phyloP scores from a whole-genome alignment of 1,284 basidiomycete species.

The Marasmius tenuissimus region DNA sequence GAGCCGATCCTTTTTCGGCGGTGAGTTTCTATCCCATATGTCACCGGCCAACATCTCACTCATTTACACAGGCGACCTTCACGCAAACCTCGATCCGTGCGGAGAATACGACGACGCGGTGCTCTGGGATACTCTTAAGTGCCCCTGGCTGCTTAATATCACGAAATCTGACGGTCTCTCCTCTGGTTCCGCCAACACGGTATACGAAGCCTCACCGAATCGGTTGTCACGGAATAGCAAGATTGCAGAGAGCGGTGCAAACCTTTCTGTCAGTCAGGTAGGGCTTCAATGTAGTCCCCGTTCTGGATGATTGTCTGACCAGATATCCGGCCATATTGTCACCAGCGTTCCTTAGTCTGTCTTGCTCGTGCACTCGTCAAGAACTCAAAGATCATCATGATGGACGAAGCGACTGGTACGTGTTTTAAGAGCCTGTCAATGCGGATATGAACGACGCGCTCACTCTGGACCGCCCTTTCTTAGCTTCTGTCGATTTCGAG shows the following conservation, averaged over 20 bases:
- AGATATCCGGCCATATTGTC: neutral
- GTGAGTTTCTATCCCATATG: conserved; percentile 20
- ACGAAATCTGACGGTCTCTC: neutral
- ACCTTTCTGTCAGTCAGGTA: conserved; percentile 7
- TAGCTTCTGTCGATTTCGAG: conserved; percentile 63
- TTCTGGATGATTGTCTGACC: neutral
- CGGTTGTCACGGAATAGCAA: conserved; percentile 2
- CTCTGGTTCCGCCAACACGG: neutral
- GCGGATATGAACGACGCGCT: neutral
- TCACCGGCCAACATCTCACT: neutral
- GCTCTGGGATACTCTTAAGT: conserved; percentile 61
- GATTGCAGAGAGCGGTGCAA: conserved; percentile 5
- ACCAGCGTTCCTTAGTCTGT: conserved; percentile 1
- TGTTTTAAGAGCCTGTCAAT: neutral
- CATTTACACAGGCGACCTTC: conserved; percentile 49
- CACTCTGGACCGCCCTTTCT: neutral
- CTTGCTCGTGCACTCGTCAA: conserved; percentile 15
- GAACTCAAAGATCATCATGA: conserved; percentile 12
- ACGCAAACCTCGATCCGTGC: conserved; percentile 75
- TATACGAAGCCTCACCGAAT: neutral
- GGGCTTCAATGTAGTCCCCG: neutral
- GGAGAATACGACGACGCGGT: conserved; percentile 54
- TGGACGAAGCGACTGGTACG: conserved; percentile 15
- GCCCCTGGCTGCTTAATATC: conserved; percentile 53
- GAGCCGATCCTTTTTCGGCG: conserved; percentile 54